These are phyloP conservation scores for Nannizzia gypsea DNA, from an alignment of 2,329 filamentous ascomycete species.

Conservation along the genomic window DNA sequence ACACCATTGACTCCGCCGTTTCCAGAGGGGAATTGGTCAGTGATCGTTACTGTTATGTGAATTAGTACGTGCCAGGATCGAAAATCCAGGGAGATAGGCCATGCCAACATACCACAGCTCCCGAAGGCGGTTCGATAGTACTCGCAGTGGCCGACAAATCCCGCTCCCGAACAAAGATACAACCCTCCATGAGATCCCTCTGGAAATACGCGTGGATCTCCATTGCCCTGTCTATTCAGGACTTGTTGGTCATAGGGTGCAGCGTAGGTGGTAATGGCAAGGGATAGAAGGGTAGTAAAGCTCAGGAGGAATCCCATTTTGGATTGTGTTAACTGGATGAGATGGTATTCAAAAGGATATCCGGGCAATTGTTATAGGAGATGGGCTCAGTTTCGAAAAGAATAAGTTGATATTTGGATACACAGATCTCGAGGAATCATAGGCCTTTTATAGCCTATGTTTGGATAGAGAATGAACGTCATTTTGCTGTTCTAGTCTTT, in stretches of 20 bases:
- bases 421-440: too few relatives aligned
- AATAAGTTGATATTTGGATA: too few relatives aligned
- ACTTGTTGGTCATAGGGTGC: neutral
- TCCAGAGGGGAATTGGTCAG: conserved; percentile 3
- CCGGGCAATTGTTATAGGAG: too few relatives aligned
- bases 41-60: neutral
- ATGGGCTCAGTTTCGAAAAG: too few relatives aligned
- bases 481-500: too few relatives aligned
- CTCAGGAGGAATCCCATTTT: neutral
- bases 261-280: neutral
- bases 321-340: neutral
- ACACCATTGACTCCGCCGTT: neutral
- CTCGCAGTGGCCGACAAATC: conserved; percentile 5
- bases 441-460: too few relatives aligned
- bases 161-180: conserved; percentile 1
- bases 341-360: neutral
- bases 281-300: neutral
- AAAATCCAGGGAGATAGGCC: neutral
- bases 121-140: conserved; percentile 5
- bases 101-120: neutral
- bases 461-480: too few relatives aligned
- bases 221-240: neutral
- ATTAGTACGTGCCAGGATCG: neutral
- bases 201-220: neutral
- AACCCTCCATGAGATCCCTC: neutral